phyloP scores from a whole-genome alignment of 768 basidiomycete genomes.

The Termitomyces sp. region DNA sequence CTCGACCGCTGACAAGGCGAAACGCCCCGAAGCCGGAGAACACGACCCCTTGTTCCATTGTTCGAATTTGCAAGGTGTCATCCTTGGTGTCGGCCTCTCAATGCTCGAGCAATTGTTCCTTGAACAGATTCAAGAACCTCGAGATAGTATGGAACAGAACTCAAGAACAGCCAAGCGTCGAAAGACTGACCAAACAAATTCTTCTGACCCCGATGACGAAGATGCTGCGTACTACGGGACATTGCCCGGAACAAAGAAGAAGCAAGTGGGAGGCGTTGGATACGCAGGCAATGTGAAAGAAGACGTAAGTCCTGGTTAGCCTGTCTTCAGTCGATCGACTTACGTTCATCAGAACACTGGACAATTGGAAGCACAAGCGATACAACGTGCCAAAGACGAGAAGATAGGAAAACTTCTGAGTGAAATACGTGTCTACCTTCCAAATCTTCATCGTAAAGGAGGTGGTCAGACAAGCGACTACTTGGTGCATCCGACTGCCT shows the following conservation, averaged over 20 bases:
- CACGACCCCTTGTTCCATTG: conserved; percentile 81
- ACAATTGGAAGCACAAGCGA: conserved; percentile 69
- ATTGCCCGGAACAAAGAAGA: conserved; percentile 56
- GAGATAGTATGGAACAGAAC: conserved; percentile 30
- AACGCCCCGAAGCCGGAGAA: conserved; percentile 37
- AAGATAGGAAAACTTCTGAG: conserved; percentile 66
- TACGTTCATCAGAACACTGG: conserved; percentile 60
- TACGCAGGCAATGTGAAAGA: conserved; percentile 84
- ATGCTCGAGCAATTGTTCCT: conserved; percentile 78
- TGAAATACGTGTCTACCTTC: conserved; percentile 79
- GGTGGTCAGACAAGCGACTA: conserved; percentile 87
- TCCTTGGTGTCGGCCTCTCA: conserved; percentile 85
- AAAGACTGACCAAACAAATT: conserved; percentile 29
- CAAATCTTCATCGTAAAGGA: conserved; percentile 69
- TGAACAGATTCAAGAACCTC: conserved; percentile 42
- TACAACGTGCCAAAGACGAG: conserved; percentile 73
- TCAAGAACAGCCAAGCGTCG: conserved; percentile 41
- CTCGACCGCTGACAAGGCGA: conserved; percentile 40
- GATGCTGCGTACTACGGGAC: conserved; percentile 45
- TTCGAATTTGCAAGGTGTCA: conserved; percentile 82
- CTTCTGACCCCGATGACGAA: conserved; percentile 42
- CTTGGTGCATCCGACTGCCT: conserved; percentile 85
- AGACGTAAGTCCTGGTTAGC: conserved; percentile 58
- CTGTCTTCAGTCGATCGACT: neutral
- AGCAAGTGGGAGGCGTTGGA: conserved; percentile 65